Evolutionary conservation across 2,329 filamentous ascomycete genomes (phyloP), one percentile per base, ranked within the genome.

Genomic region (Purpureocillium takamizusanense): DNA sequence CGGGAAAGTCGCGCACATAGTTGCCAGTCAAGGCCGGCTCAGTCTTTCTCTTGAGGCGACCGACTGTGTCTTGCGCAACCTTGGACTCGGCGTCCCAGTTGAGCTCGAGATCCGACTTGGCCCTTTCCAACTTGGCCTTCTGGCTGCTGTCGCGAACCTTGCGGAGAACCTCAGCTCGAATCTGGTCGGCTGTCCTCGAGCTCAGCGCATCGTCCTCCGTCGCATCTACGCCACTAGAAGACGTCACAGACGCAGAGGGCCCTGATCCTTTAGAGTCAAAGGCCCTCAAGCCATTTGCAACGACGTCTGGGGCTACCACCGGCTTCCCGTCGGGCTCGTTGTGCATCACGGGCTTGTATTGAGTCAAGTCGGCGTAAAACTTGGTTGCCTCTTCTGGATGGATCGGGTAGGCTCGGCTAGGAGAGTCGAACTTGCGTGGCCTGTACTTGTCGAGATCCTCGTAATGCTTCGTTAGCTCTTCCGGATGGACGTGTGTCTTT

Each of bases 1-100:
- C 69, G 0, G 70, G 68, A 41, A 74, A 75, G 48, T 75, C 72
- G 25, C 63, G 65, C 8, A 56, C 54, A 43, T 65, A 74, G 44
- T 67, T 70, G 4, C 70, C 71, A 8, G 66, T 71, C 35, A 74
- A 41, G 9, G 42, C 29, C 4, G 16, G 27, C 7, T 23, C 27
- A 7, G 16, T 23, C 18, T 33, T 18, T 16, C 5, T 23, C 23
- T 23, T 18, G 21, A 15, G 27, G 31, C n/a, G 41, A 31, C 14
- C 39, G 14, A 35, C 14, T 3, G 32, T 28, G 8, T 42, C 39
- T 12, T 42, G 35, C 29, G 39, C 29, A 14, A 40, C 35, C 31
- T 43, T 36, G 15, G 31, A 21, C 37, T 31, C 45, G 12, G 34
- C 39, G 35, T 43, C 38, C 41, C 40, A 42, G 4, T 28, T 33